Conservation (phyloP, 2,329 filamentous ascomycete genomes). For the Pseudocercospora cruenta region DNA sequence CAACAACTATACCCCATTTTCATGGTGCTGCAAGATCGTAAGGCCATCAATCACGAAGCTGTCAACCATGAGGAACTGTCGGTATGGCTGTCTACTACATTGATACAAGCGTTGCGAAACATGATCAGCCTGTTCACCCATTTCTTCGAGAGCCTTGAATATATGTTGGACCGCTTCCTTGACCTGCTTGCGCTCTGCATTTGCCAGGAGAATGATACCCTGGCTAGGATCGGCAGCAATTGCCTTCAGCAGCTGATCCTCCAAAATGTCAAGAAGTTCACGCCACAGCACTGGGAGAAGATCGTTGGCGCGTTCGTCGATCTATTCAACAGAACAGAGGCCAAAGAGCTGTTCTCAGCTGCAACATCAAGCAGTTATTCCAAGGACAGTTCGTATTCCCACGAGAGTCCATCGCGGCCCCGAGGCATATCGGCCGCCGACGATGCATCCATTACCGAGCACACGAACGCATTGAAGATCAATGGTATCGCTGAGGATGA, state of each 20-base stretch:
- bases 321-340: conserved; percentile 91
- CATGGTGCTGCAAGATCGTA: conserved; percentile 86
- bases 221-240: conserved; percentile 96
- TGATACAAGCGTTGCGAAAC: conserved; percentile 97
- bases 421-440: conserved; percentile 17
- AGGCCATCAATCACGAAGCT: conserved; percentile 94
- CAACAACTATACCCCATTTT: conserved; percentile 98
- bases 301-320: conserved; percentile 96
- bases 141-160: conserved; percentile 93
- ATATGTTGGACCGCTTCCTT: conserved; percentile 97
- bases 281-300: conserved; percentile 83
- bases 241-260: conserved; percentile 95
- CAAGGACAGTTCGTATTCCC: conserved; percentile 30
- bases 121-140: conserved; percentile 99
- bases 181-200: conserved; percentile 95
- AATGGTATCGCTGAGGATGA: conserved; percentile 40
- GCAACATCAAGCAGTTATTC: conserved; percentile 50
- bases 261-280: conserved; percentile 94
- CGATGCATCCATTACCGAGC: conserved; percentile 21
- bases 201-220: conserved; percentile 98
- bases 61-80: conserved; percentile 95
- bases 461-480: conserved; percentile 48
- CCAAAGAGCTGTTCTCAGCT: conserved; percentile 93
- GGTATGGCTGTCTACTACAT: conserved; percentile 97
- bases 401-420: conserved; percentile 25